phyloP scores from a whole-genome alignment of 2,329 filamentous ascomycete genomes.

The Epichloe coenophiala region DNA sequence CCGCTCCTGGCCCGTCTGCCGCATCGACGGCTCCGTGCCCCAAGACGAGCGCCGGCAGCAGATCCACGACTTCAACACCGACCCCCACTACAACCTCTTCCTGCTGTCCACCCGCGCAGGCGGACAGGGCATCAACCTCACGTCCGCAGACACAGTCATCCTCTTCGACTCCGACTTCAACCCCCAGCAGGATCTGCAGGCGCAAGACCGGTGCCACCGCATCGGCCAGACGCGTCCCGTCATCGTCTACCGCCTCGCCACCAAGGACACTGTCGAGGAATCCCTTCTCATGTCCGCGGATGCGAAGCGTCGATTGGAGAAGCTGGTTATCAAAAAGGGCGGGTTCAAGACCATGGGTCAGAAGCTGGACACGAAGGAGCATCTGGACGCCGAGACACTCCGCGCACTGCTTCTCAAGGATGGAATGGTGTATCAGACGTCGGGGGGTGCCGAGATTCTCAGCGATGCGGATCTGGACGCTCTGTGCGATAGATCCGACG shows the following conservation, averaged over 20 bases:
- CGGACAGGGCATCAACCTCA: slow-evolving; percentile 89
- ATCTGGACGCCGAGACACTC: slow-evolving; percentile 47
- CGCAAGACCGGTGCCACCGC: slow-evolving; percentile 86
- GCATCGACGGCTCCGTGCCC: slow-evolving; percentile 79
- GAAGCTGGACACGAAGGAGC: slow-evolving; percentile 38
- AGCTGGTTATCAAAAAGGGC: slow-evolving; percentile 90
- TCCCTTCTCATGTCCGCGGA: slow-evolving; percentile 76
- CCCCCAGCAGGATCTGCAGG: slow-evolving; percentile 91
- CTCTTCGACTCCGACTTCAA: slow-evolving; percentile 88
- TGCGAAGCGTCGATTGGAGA: slow-evolving; percentile 82
- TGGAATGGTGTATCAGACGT: slow-evolving; percentile 49
- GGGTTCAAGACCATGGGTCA: slow-evolving; percentile 60
- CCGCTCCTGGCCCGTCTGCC: slow-evolving; percentile 67
- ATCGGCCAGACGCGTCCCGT: slow-evolving; percentile 91
- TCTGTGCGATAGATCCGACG: slow-evolving; percentile 61
- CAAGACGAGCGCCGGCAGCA: slow-evolving; percentile 60
- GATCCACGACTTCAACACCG: slow-evolving; percentile 59
- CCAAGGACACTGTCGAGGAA: slow-evolving; percentile 85
- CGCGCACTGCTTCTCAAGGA: slow-evolving; percentile 54
- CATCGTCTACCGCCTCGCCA: slow-evolving; percentile 85
- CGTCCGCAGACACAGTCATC: slow-evolving; percentile 82
- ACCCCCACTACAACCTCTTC: slow-evolving; percentile 59
- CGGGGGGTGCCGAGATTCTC: slow-evolving; percentile 51
- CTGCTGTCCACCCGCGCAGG: slow-evolving; percentile 82
- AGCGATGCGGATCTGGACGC: slow-evolving; percentile 64